These are phyloP conservation scores for Chlorella sp. DNA, from an alignment of 139 green algal species.

Conservation along the genomic window DNA sequence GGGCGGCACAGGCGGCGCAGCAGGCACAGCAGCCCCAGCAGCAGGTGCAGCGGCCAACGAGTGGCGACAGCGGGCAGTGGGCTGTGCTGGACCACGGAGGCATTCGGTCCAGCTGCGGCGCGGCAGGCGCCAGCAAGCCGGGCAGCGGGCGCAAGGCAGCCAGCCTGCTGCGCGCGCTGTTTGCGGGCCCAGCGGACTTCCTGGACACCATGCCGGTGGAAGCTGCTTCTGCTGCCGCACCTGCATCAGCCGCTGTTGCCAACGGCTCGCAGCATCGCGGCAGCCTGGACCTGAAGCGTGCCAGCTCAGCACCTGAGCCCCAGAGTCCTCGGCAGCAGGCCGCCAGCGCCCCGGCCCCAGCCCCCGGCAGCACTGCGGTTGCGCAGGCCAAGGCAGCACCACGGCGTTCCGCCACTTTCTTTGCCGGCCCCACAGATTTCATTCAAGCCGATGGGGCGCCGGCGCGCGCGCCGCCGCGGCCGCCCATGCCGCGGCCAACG, in stretches of 20 bases:
- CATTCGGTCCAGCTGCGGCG: background rate
- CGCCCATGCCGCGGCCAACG: background rate
- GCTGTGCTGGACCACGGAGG: background rate
- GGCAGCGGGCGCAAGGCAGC: background rate
- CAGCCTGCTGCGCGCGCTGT: constrained; percentile 11
- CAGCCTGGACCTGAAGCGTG: too few species aligned
- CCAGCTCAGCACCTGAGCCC: too few species aligned
- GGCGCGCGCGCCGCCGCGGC: constrained; percentile 4
- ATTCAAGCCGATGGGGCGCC: background rate
- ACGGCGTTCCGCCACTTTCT: background rate
- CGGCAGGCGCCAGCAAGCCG: background rate
- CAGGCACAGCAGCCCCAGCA: background rate
- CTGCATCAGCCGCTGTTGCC: background rate
- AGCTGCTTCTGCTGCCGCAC: background rate
- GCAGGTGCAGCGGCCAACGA: background rate
- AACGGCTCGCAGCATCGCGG: background rate
- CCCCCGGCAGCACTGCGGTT: background rate
- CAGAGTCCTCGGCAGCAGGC: background rate
- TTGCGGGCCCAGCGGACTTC: constrained; percentile 19
- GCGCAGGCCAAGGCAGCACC: background rate
- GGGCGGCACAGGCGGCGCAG: too few species aligned
- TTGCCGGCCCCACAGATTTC: background rate
- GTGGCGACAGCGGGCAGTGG: background rate
- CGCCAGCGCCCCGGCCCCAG: background rate
- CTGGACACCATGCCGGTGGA: background rate